These are phyloP conservation scores for Solanum corneliomulleri DNA, from an alignment of 257 asterid genomes.

Conservation along the genomic window DNA sequence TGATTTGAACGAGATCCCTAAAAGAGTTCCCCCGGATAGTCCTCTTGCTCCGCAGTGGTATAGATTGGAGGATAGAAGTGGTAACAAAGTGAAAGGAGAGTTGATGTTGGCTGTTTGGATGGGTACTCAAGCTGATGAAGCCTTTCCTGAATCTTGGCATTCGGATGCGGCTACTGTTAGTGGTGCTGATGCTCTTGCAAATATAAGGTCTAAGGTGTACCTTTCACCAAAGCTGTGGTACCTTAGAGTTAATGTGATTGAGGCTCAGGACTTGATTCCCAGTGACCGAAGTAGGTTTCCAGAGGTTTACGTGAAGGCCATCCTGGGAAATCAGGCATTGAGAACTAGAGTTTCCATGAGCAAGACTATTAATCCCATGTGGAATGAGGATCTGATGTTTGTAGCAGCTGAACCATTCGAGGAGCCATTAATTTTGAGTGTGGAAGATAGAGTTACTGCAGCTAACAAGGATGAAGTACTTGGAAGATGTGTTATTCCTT, in stretches of 20 bases:
- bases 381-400: slow-evolving; percentile 15
- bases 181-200: neutral
- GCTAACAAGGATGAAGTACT: slow-evolving; percentile 2
- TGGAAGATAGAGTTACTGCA: slow-evolving; percentile 2
- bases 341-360: slow-evolving; percentile 2
- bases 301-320: slow-evolving; percentile 9
- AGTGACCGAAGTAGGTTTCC: slow-evolving; percentile 6
- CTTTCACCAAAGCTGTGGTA: slow-evolving; percentile 13
- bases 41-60: slow-evolving; percentile 23
- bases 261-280: slow-evolving; percentile 12
- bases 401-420: slow-evolving; percentile 16
- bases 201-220: slow-evolving; percentile 11
- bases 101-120: slow-evolving; percentile 21
- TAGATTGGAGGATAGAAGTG: slow-evolving; percentile 2
- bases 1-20: slow-evolving; percentile 12
- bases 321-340: slow-evolving; percentile 7
- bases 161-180: slow-evolving; percentile 5
- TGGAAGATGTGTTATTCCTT: slow-evolving; percentile 4
- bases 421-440: slow-evolving; percentile 4
- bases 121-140: slow-evolving; percentile 19
- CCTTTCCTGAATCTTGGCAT: slow-evolving; percentile 14
- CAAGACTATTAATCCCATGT: slow-evolving; percentile 4
- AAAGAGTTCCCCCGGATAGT: slow-evolving; percentile 14
- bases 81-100: slow-evolving; percentile 5
- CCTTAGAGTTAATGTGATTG: slow-evolving; percentile 11